phyloP scores from a whole-genome alignment of 2,329 filamentous ascomycete species.

The Huntiella bhutanensis region DNA sequence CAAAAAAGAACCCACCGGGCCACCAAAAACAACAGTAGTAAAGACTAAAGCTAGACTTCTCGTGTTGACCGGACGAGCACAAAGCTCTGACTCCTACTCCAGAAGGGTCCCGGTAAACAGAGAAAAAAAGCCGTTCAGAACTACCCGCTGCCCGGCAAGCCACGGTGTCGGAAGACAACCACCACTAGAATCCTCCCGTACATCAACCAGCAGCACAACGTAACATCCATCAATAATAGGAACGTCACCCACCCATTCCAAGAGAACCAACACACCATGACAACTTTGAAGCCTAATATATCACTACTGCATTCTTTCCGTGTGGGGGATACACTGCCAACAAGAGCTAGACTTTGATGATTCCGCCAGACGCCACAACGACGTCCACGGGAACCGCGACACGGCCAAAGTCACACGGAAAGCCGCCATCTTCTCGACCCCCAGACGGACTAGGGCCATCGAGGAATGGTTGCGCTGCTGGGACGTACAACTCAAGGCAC shows the following conservation, averaged over 20 bases:
- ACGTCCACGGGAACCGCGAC: slow-evolving; percentile 35
- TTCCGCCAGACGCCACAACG: slow-evolving; percentile 34
- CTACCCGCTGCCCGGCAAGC: neutral
- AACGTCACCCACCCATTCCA: neutral
- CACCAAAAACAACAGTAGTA: neutral
- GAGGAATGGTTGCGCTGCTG: slow-evolving; percentile 14
- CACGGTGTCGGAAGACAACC: neutral
- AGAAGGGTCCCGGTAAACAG: slow-evolving; percentile 56
- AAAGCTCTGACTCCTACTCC: slow-evolving; percentile 84
- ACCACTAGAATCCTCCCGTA: neutral
- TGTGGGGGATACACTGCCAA: slow-evolving; percentile 66
- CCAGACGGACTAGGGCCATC: slow-evolving; percentile 19
- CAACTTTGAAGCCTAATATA: neutral
- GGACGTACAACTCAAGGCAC: slow-evolving; percentile 16
- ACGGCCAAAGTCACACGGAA: slow-evolving; percentile 85
- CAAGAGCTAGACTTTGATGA: slow-evolving; percentile 87
- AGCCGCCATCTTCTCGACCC: slow-evolving; percentile 33
- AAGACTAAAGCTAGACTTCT: slow-evolving; percentile 4
- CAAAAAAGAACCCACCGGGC: neutral
- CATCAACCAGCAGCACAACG: neutral
- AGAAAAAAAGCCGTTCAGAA: slow-evolving; percentile 9
- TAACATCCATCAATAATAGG: neutral
- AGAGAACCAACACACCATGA: neutral
- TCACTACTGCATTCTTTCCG: slow-evolving; percentile 34
- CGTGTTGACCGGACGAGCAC: slow-evolving; percentile 51